Evolutionary conservation across 495 filamentous ascomycete genomes (phyloP), one percentile per base, ranked within the genome.

Genomic region (Neurospora discreta): DNA sequence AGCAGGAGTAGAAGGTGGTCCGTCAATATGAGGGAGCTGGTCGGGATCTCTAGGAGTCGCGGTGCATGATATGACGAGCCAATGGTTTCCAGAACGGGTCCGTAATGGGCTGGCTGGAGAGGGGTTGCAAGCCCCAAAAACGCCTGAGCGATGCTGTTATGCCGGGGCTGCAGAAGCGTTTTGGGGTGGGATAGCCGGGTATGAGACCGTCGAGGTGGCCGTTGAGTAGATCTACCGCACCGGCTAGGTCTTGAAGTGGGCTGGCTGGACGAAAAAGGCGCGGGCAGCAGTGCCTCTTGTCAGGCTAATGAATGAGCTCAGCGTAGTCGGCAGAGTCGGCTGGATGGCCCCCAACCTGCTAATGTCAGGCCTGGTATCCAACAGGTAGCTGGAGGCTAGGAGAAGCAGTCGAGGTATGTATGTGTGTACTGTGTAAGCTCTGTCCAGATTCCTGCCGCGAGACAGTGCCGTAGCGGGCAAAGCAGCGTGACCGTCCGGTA

Each of bases 41-140:
- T 71, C 72, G 74, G 71, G 73, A 76, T 71, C 68, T 70, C 77
- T 74, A 76, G 73, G 71, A 76, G 72, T 69, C 68, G 70, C 67
- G 72, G 74, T 80, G 79, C 79, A 80, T 79, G 75, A 73, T 78
- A 78, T 68, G 74, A 40, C 33, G 67, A 76, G 69, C 74, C 75
- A 79, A 78, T 79, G 76, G 77, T 78, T 75, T 68, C 71, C 74
- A 71, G 73, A 26, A 73, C 74, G 75, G 70, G 70, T 74, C 77
- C 77, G 76, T 75, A 79, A 74, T 73, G 71, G 77, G 75, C 73
- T 75, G 73, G 73, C 71, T 68, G 75, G 71, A 65, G 71, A 75
- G 71, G 69, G 73, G 75, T 73, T 69, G 72, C 65, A 71, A 46
- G 74, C 69, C 39, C 70, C 46, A 44, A 69, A 74, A 69, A 71